Base-by-base conservation (phyloP, 2,329 filamentous ascomycete genomes). In the Venturiaceae sp. region DNA sequence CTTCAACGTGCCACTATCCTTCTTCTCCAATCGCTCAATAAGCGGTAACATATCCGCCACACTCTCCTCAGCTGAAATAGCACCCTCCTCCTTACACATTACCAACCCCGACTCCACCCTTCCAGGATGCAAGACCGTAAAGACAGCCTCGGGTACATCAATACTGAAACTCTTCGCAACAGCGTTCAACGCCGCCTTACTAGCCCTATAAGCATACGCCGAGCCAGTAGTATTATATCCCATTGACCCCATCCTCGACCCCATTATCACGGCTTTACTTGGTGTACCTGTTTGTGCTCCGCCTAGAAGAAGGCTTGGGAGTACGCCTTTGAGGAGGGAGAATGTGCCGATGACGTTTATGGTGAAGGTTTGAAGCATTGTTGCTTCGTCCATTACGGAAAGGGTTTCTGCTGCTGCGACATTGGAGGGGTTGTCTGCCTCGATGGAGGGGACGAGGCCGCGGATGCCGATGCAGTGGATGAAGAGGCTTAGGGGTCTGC, bases 181-280 rank as follows among this genome's bases (percentile, higher is more conserved):
- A 5, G 74, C 72, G 61, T 78, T 78, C 36, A 77, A 63, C 26
- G 73, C 76, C 3, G 75, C 75, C 62, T 79, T 78, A 44, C 70
- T 73, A 4, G 75, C 74, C 8, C 76, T 66, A 62, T 78, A 79
- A 11, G 76, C 76, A 61, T 77, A 78, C 2, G 69, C 74, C 2
- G 71, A 69, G 0, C 75, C 76, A 1, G 66, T 65, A 0, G 61
- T 63, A 60, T 78, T 78, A 28, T 69, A 67, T 0, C 65, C 61
- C 8, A 78, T 59, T 13, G 71, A 74, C 3, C 75, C 74, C 76
- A 78, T 77, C 1, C 76, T 67, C 1, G 72, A 74, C 1, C 72
- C 72, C 66, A 79, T 69, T 16, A 78, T 60, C 7, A 78, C 60
- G 7, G 74, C 72, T 60, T 71, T 75, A 0, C 69, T 61, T 2